Conservation (phyloP, 1,284 basidiomycete species). For the Wolfiporia cocos region DNA sequence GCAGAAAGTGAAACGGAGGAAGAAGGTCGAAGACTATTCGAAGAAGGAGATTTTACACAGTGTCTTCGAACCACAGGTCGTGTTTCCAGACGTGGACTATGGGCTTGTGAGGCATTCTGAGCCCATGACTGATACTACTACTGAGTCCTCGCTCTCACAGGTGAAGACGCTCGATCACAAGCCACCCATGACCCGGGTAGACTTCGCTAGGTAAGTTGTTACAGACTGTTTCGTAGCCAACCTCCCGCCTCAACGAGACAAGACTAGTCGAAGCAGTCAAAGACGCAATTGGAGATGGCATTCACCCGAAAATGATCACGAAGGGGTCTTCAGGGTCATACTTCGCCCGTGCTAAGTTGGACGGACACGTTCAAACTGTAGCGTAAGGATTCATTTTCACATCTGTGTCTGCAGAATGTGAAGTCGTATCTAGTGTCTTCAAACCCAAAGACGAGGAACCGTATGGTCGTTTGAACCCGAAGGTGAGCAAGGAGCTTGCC, state of each 20-base stretch:
- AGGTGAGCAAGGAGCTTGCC: slow-evolving; percentile 33
- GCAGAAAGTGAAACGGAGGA: slow-evolving; percentile 75
- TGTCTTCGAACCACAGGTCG: slow-evolving; percentile 63
- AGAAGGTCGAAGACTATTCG: slow-evolving; percentile 60
- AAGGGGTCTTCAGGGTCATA: slow-evolving; percentile 87
- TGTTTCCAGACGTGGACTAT: slow-evolving; percentile 24
- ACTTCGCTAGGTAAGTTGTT: slow-evolving; percentile 58
- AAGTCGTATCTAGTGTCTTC: slow-evolving; percentile 79
- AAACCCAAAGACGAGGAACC: slow-evolving; percentile 91
- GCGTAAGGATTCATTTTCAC: slow-evolving; percentile 46
- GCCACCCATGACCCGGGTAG: slow-evolving; percentile 63
- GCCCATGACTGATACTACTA: slow-evolving; percentile 6
- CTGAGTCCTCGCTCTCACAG: slow-evolving; percentile 24
- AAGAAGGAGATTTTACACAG: slow-evolving; percentile 72
- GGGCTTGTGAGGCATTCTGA: slow-evolving; percentile 31
- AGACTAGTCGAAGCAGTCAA: slow-evolving; percentile 65
- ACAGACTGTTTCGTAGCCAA: background rate
- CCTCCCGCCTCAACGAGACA: slow-evolving; percentile 13
- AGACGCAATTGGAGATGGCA: slow-evolving; percentile 63
- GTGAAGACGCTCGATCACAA: slow-evolving; percentile 76
- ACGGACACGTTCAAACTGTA: slow-evolving; percentile 68
- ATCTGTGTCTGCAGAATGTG: too few relatives aligned
- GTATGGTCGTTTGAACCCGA: slow-evolving; percentile 79
- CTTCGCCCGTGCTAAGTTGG: slow-evolving; percentile 73
- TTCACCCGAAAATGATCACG: slow-evolving; percentile 84